phyloP scores from a whole-genome alignment of 495 filamentous ascomycete species.

The Neurospora cerealis region DNA sequence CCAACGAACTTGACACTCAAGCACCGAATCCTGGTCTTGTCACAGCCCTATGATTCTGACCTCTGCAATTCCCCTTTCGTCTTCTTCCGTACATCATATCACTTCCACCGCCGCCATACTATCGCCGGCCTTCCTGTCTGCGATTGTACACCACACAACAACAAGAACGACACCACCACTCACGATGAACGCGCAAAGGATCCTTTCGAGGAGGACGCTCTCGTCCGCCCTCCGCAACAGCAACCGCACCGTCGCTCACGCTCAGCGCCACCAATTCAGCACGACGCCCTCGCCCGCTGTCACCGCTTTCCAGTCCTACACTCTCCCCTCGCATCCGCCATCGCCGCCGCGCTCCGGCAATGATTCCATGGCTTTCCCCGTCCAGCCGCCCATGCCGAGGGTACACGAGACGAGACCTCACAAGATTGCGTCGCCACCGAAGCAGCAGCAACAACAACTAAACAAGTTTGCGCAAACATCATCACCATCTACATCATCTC shows the following conservation, averaged over 20 bases:
- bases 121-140: not conserved
- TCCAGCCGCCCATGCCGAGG: slow-evolving; percentile 27
- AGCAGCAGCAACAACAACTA: slow-evolving; percentile 8
- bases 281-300: slow-evolving; percentile 41
- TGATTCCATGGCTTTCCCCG: slow-evolving; percentile 56
- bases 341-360: slow-evolving; percentile 54
- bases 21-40: not conserved
- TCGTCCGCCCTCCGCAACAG: slow-evolving; percentile 20
- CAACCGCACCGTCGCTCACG: slow-evolving; percentile 10
- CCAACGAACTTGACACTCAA: not conserved
- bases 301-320: slow-evolving; percentile 66
- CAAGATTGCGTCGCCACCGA: slow-evolving; percentile 11
- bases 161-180: not conserved
- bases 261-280: slow-evolving; percentile 55
- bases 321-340: slow-evolving; percentile 48
- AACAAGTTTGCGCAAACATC: not conserved
- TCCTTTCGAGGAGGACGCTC: slow-evolving; percentile 13
- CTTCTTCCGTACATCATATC: not conserved
- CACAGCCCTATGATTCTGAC: not conserved
- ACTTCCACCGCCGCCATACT: not conserved
- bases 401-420: slow-evolving; percentile 46
- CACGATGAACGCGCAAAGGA: slow-evolving; percentile 18
- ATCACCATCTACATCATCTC: slow-evolving; percentile 6
- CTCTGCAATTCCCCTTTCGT: not conserved
- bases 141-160: not conserved